Conservation (phyloP, 2,329 filamentous ascomycete genomes). For the Ilyonectria destructans region DNA sequence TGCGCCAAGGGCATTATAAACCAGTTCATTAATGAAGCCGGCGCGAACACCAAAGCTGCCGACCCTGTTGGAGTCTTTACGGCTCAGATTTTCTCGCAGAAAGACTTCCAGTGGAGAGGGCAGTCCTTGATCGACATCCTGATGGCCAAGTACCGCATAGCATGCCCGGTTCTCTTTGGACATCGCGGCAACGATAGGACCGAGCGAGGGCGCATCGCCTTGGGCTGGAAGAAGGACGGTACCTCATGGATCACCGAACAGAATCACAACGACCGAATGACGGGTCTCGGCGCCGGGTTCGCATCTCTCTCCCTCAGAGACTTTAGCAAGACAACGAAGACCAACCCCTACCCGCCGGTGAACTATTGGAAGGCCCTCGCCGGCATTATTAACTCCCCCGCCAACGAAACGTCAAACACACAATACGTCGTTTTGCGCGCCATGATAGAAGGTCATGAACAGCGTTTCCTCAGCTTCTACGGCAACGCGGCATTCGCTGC, state of each 20-base stretch:
- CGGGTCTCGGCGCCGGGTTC: slow-evolving; percentile 87
- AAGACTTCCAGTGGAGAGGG: slow-evolving; percentile 78
- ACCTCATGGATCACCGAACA: slow-evolving; percentile 77
- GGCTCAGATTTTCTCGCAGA: slow-evolving; percentile 81
- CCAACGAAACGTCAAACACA: slow-evolving; percentile 78
- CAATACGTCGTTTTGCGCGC: slow-evolving; percentile 80
- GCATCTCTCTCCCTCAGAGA: slow-evolving; percentile 87
- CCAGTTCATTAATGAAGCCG: slow-evolving; percentile 79
- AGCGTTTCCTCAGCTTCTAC: slow-evolving; percentile 86
- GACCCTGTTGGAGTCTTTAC: slow-evolving; percentile 86
- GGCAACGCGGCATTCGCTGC: slow-evolving; percentile 83
- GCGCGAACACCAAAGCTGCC: slow-evolving; percentile 75
- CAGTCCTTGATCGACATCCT: slow-evolving; percentile 85
- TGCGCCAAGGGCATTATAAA: slow-evolving; percentile 82
- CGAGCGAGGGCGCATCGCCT: slow-evolving; percentile 73
- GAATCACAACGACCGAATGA: slow-evolving; percentile 86
- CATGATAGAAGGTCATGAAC: slow-evolving; percentile 81
- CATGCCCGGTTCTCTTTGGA: slow-evolving; percentile 90
- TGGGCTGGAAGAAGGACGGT: slow-evolving; percentile 81
- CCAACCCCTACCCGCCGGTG: slow-evolving; percentile 83
- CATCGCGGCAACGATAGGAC: slow-evolving; percentile 84
- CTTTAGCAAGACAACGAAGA: slow-evolving; percentile 79
- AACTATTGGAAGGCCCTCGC: slow-evolving; percentile 89
- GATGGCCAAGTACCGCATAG: slow-evolving; percentile 85
- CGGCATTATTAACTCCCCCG: slow-evolving; percentile 82